These are phyloP conservation scores for Aurantiochytrium sp. DNA, from an alignment of 108 stramenopile genomes.

Conservation along the genomic window DNA sequence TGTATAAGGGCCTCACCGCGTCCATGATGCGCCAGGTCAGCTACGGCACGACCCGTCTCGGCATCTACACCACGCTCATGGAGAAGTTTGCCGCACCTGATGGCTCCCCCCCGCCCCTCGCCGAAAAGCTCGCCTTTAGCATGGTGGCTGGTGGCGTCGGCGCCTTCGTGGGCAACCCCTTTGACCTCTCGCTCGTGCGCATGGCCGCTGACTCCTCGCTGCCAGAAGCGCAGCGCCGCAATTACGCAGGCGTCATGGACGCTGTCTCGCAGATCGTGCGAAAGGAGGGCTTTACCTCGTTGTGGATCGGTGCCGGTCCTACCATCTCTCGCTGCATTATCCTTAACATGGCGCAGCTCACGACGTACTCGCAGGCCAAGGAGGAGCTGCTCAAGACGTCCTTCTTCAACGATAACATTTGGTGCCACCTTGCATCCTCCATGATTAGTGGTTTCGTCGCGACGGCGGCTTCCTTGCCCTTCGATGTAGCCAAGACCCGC, in stretches of 20 bases:
- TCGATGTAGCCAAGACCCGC: constrained; percentile 88
- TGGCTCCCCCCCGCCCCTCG: constrained; percentile 73
- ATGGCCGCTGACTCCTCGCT: constrained; percentile 91
- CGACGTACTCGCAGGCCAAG: constrained; percentile 16
- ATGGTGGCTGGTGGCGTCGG: constrained; percentile 86
- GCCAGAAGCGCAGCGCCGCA: constrained; percentile 68
- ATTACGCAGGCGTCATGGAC: constrained; percentile 95
- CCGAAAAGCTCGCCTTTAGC: constrained; percentile 73
- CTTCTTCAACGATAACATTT: background rate
- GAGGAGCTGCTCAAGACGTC: background rate
- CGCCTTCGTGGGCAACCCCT: constrained; percentile 90
- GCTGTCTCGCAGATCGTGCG: constrained; percentile 72
- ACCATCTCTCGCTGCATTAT: constrained; percentile 20
- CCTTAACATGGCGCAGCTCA: constrained; percentile 15
- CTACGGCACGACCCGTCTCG: constrained; percentile 95
- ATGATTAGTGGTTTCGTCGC: constrained; percentile 73
- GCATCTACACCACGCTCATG: constrained; percentile 83
- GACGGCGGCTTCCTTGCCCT: constrained; percentile 84
- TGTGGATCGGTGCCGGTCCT: constrained; percentile 17
- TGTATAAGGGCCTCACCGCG: background rate
- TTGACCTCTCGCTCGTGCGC: constrained; percentile 88
- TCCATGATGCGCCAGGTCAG: constrained; percentile 69
- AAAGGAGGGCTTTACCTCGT: constrained; percentile 56
- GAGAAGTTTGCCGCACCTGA: constrained; percentile 63
- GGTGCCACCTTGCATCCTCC: constrained; percentile 14